Base-by-base conservation (phyloP, 176 grass and related monocot genomes). In the Pontederia paniculata region DNA sequence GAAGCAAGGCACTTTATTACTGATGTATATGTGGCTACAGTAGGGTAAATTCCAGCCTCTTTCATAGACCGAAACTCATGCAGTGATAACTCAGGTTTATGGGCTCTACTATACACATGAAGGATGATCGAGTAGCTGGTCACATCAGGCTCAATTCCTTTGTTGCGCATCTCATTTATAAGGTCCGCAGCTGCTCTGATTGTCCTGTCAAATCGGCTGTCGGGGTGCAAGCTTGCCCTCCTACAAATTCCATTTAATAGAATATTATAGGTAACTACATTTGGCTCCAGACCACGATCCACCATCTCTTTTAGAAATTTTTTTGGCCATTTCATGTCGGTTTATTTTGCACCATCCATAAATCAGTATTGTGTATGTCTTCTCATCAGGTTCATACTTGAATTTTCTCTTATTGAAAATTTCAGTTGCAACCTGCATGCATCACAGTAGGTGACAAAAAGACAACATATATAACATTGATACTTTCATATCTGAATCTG, bases 341-440 rank as follows among this genome's bases (percentile, higher is more conserved):
- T 81, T 88, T 71, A 74, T 67, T 66, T 90, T 97, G 72, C 80
- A 97, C 93, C 93, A 97, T 45, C 93, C 86, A 65, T 83, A 87
- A 17, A 90, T 88, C 70, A 97, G 50, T 65, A 90, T 81, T 43
- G 65, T 81, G 57, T 97, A 90, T 72, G 82, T 80, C 74, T 84
- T 97, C 73, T 81, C 83, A 37, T 90, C 76, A 28, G 74, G 74
- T 71, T 84, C 74, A 19, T 97, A 87, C 65, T 84, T 97, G 69
- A 68, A 81, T 77, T 97, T 97, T 62, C 93, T 84, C 69, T 97
- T 90, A 70, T 97, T 97, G 20, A 97, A 97, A 68, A 90, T 12
- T 63, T 97, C 93, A 7, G 81, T 81, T 65, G 86, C 86, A 81
- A 97, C 70, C 86, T 90, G 74, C 43, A 70, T 23, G 14, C 18